These are phyloP conservation scores for Alternaria panax DNA, from an alignment of 2,329 filamentous ascomycete genomes.

Conservation along the genomic window DNA sequence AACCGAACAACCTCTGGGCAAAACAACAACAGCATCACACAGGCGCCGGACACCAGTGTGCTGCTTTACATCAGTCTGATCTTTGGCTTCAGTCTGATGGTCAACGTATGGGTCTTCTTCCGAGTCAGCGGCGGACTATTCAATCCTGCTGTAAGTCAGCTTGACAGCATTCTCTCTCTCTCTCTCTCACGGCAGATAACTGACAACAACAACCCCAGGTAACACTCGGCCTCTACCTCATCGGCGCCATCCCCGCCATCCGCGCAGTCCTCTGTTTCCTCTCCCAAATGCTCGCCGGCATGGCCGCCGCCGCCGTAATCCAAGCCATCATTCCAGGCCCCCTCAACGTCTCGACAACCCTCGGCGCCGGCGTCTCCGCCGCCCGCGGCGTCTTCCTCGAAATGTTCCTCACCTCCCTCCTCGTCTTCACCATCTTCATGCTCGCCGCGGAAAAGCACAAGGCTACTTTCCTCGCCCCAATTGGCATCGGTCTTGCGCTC, in stretches of 20 bases:
- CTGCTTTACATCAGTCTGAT: conserved; percentile 48
- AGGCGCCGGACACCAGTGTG: conserved; percentile 44
- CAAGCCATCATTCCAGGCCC: conserved; percentile 46
- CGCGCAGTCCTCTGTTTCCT: conserved; percentile 45
- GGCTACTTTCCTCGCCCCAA: conserved; percentile 72
- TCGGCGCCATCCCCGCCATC: conserved; percentile 33
- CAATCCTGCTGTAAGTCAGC: conserved; percentile 50
- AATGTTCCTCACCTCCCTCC: conserved; percentile 50
- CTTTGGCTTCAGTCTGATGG: conserved; percentile 50
- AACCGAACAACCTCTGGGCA: conserved; percentile 30
- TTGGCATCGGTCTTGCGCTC: conserved; percentile 74
- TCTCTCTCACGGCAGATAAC: too few relatives aligned
- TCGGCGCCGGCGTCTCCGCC: conserved; percentile 39
- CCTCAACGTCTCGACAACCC: conserved; percentile 47
- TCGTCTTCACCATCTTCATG: conserved; percentile 61
- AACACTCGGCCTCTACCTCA: conserved; percentile 48
- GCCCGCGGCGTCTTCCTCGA: conserved; percentile 51
- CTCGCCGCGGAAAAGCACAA: conserved; percentile 77
- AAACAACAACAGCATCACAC: conserved; percentile 31
- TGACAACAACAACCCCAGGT: conserved; percentile 28
- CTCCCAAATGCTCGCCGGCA: conserved; percentile 48
- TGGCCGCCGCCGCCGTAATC: conserved; percentile 46
- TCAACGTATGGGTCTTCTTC: conserved; percentile 53
- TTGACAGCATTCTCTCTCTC: neutral
- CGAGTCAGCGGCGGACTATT: conserved; percentile 50